Conservation (phyloP, 352 stramenopile species). For the Pythium sukuiense region DNA sequence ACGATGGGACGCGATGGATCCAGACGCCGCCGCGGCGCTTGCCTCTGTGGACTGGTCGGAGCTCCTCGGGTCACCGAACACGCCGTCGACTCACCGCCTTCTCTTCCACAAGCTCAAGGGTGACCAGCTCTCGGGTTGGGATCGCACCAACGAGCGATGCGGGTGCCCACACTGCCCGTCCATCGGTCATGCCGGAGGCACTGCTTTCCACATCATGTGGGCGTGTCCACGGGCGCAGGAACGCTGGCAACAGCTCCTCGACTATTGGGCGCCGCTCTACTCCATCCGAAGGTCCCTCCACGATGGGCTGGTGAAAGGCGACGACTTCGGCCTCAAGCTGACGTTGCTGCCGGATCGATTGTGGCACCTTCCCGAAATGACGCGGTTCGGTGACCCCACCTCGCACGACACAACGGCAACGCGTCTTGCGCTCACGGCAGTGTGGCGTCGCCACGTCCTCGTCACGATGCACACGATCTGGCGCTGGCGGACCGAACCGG, state of each 20-base stretch:
- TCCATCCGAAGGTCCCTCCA: no score
- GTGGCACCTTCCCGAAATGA: no score
- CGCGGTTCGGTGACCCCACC: no score
- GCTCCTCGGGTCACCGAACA: no score
- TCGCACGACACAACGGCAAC: no score
- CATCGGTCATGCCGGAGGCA: neutral
- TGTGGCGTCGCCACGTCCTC: neutral
- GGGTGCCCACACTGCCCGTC: conserved; percentile 4
- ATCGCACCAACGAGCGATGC: neutral
- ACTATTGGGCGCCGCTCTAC: neutral
- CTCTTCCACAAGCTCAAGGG: conserved; percentile 5
- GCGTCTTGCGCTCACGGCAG: neutral
- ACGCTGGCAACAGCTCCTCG: neutral
- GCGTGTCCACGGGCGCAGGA: neutral
- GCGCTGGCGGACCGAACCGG: neutral
- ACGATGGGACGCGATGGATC: neutral
- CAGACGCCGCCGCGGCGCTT: neutral
- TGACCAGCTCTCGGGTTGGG: neutral
- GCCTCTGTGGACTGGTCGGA: neutral
- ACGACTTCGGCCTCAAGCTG: no score
- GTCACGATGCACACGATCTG: neutral
- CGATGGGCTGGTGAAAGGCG: no score
- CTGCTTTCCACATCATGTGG: neutral
- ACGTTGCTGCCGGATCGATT: no score
- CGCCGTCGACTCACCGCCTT: neutral